Percentiles rank a stretch among this genome's conserved stretches.
Evolutionary conservation across 352 stramenopile species (phyloP).

Genomic region (Globisporangium mamillatum): DNA sequence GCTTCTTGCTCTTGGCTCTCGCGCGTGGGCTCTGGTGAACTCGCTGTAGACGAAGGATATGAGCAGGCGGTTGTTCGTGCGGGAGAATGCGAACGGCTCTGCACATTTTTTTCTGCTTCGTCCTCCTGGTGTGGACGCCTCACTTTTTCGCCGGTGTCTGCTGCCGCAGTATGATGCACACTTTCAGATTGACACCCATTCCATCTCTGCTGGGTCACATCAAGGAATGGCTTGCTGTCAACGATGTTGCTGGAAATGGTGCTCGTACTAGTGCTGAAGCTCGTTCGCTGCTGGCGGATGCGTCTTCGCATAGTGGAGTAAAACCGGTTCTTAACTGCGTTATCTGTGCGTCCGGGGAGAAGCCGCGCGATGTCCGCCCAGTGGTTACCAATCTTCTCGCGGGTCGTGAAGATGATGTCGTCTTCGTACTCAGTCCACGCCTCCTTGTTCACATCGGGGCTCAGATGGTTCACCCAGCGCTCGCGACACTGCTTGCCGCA

Average conservation of each 20-base stretch:
- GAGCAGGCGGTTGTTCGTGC: background rate
- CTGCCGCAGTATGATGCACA: background rate
- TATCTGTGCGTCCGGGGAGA: slow-evolving; percentile 93
- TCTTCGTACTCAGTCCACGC: slow-evolving; percentile 93
- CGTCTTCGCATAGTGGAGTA: slow-evolving; percentile 79
- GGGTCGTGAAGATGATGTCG: slow-evolving; percentile 76
- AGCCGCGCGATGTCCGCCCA: slow-evolving; percentile 97
- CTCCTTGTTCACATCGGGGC: slow-evolving; percentile 92
- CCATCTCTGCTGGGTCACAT: background rate
- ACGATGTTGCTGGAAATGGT: background rate
- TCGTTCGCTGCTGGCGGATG: slow-evolving; percentile 45
- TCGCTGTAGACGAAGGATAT: background rate
- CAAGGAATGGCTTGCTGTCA: background rate
- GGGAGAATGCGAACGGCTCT: background rate
- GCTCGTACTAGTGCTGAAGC: background rate
- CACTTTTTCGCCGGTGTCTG: background rate
- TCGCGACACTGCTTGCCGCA: slow-evolving; percentile 97
- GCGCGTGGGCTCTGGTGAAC: background rate
- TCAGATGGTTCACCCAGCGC: slow-evolving; percentile 96
- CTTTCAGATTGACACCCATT: background rate
- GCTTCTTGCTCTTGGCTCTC: background rate
- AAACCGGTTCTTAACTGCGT: slow-evolving; percentile 97
- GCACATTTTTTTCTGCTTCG: background rate
- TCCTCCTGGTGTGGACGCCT: background rate
- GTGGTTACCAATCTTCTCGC: slow-evolving; percentile 90